Evolutionary conservation across 1,284 basidiomycete species (phyloP).

Genomic region (Kwoniella shivajii): DNA sequence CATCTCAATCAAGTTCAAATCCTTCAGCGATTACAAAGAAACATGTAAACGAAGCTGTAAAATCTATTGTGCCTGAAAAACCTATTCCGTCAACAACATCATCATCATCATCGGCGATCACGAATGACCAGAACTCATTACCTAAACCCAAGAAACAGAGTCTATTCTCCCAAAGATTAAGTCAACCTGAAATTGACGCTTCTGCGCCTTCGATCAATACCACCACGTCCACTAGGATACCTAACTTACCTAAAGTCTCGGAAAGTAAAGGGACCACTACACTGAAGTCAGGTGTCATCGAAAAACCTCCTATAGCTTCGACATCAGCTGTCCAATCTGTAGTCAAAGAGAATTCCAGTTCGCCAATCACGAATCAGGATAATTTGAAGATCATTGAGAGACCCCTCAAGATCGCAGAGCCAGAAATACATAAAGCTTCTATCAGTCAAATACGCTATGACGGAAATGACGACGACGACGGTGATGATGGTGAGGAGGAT

Average conservation of each 20-base stretch:
- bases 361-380: neutral
- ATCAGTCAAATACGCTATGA: slow-evolving; percentile 2
- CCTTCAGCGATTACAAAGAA: neutral
- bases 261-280: slow-evolving; percentile 31
- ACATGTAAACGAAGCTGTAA: neutral
- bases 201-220: slow-evolving; percentile 13
- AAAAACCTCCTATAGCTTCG: slow-evolving; percentile 17
- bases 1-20: too few species aligned
- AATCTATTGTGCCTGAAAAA: neutral
- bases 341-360: neutral
- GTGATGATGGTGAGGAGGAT: slow-evolving; percentile 34
- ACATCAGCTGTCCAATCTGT: neutral
- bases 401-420: neutral
- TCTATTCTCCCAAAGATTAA: slow-evolving; percentile 37
- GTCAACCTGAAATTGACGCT: slow-evolving; percentile 16
- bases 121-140: neutral
- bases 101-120: neutral
- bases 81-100: neutral
- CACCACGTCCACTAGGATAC: slow-evolving; percentile 1
- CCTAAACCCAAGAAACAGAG: slow-evolving; percentile 34
- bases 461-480: slow-evolving; percentile 29
- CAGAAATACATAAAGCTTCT: neutral
- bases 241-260: slow-evolving; percentile 19
- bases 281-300: slow-evolving; percentile 36
- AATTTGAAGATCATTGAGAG: neutral